Evolutionary conservation across 2,329 filamentous ascomycete species (phyloP).

Genomic region (Pseudogymnoascus sp.): DNA sequence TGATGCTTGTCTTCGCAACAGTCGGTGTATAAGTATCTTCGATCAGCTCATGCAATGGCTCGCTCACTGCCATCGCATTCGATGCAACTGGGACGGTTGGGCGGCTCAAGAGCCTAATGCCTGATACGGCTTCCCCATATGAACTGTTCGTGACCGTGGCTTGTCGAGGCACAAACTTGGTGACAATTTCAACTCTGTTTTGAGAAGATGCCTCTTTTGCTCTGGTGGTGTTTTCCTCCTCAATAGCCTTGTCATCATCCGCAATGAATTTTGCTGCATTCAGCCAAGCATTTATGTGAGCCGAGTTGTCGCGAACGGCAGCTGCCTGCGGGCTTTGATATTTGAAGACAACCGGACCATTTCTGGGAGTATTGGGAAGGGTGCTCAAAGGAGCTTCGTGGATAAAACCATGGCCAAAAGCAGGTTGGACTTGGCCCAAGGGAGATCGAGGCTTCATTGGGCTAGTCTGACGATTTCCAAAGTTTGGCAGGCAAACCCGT

Average conservation of each 20-base stretch:
- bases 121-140: neutral
- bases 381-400: neutral
- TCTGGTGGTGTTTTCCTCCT: neutral
- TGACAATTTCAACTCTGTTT: neutral
- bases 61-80: neutral
- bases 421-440: neutral
- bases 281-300: neutral
- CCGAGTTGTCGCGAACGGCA: neutral
- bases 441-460: neutral
- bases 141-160: neutral
- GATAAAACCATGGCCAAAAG: neutral
- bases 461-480: neutral
- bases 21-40: neutral
- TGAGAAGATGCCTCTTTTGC: neutral
- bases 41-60: neutral
- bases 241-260: neutral
- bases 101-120: neutral
- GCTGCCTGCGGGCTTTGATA: neutral
- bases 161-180: neutral
- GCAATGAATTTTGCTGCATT: neutral
- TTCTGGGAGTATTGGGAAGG: neutral
- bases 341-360: neutral
- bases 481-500: neutral
- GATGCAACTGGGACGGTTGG: neutral
- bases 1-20: neutral